Evolutionary conservation across 2,329 filamentous ascomycete species (phyloP), one percentile per base, ranked within the genome.

Genomic region (Colletotrichum liriopes): DNA sequence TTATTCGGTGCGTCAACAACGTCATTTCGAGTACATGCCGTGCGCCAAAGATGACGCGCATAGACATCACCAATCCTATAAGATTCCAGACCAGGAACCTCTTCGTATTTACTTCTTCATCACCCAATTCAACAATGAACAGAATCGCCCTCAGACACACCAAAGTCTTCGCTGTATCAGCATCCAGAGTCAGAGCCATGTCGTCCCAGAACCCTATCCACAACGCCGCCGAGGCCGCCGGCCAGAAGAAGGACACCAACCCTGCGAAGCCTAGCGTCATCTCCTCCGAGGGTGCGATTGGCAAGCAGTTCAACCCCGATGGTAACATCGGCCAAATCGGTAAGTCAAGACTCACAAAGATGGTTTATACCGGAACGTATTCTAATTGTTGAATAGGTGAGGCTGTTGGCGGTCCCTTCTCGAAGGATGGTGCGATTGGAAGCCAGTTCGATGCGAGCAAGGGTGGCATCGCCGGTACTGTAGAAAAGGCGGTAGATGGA

Each of bases 251-350:
- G 59, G 65, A 70, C 16, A 70, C 70, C 47, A 69, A 3, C 7
- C 70, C 70, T 2, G 18, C 65, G 14, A 72, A 72, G 16, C 70
- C 70, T 2, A 72, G 70, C 23, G 29, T 72, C 11, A 72, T 72
- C 26, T 72, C 70, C 0, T 72, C 70, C 1, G 70, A 70, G 29
- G 70, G 70, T 3, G 65, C 66, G 7, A 65, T 72, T 20, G 70
- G 70, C 39, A 69, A 65, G n/a, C 70, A 72, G 1, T 72, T 72
- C 65, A 72, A 72, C 60, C 70, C 70, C 3, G 70, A 72, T 0
- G 70, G 70, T 1, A 72, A 72, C 23, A 45, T 72, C 8, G 70
- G 70, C 8, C 65, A 72, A 54, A 72, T 72, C 6, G 70, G 70
- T 72, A 23, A 47, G 60, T 29, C 0, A 18, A n/a, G 1, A 5